phyloP scores from a whole-genome alignment of 2,329 filamentous ascomycete species.

The Phialemoniopsis sp. region DNA sequence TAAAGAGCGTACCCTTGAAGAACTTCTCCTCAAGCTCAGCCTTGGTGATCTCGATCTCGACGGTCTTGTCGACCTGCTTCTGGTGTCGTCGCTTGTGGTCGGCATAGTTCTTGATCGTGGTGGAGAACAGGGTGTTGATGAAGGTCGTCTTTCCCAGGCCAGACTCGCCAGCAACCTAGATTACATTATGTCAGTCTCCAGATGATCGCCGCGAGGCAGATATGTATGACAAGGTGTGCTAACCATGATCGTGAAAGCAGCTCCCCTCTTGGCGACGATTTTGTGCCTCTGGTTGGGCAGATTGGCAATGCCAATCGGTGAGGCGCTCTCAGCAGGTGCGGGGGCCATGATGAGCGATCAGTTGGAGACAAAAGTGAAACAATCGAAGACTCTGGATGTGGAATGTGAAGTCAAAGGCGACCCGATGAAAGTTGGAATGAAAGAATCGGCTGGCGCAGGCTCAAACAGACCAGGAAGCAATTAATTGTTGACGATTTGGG shows the following conservation, averaged over 20 bases:
- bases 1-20: constrained; percentile 78
- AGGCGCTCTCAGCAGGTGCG: constrained; percentile 55
- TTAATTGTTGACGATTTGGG: constrained; percentile 4
- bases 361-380: constrained; percentile 6
- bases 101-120: constrained; percentile 99
- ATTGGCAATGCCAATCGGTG: constrained; percentile 71
- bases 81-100: constrained; percentile 98
- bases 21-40: constrained; percentile 99
- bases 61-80: constrained; percentile 99
- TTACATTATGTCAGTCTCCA: neutral
- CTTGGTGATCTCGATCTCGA: constrained; percentile 99
- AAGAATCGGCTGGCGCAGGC: neutral
- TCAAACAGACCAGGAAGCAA: too few relatives aligned
- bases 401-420: too few relatives aligned
- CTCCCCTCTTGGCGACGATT: constrained; percentile 79
- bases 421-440: too few relatives aligned
- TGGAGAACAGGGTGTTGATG: constrained; percentile 99
- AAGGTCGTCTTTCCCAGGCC: constrained; percentile 99
- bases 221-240: constrained; percentile 14
- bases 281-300: constrained; percentile 72
- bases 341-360: constrained; percentile 47
- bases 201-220: constrained; percentile 1
- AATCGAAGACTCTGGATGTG: neutral
- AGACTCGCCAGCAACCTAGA: constrained; percentile 93
- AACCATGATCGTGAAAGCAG: constrained; percentile 99